Evolutionary conservation across 306 rosid genomes (phyloP), one percentile per base, ranked within the genome.

Genomic region (Hippophae rhamnoides): DNA sequence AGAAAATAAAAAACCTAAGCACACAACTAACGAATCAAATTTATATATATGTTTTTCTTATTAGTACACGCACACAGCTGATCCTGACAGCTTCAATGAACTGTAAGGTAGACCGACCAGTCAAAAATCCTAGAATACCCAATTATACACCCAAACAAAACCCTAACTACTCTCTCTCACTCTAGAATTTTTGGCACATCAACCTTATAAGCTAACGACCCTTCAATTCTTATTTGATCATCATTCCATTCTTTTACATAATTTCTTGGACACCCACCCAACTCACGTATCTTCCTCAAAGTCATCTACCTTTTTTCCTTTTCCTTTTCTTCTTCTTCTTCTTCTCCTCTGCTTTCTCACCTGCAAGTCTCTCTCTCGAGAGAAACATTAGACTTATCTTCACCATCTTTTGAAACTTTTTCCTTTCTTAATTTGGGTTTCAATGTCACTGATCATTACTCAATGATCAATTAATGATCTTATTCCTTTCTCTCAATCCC

Each of bases 101-200:
- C 77, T 68, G 88, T 84, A 79, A 61, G 86, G 88, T 79, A 81
- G 82, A 84, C 77, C 95, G 81, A 83, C 86, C 95, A 72, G 90
- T 86, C 94, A 85, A 85, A 43, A 67, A 60, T 7, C 58, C 52
- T 9, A 1, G 0, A 14, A 2, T 8, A 0, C 26, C 4, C 41
- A 41, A 67, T 7, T 27, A 0, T 5, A 26, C 8, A 5, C 7
- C 11, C 6, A 31, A 23, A 13, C 41, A 8, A 63, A 63, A 63
- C 49, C 52, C 60, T 63, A 52, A 47, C 62, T 8, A 44, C 46
- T 13, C 44, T 9, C 54, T 55, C 56, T 56, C 51, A 26, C 27
- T 52, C 26, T 60, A 60, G 47, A 13, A 52, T 41, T 43, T 13
- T 54, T 38, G 2, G 2, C 44, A 10, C 59, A 7, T 42, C 55